Evolutionary conservation across 2,329 filamentous ascomycete species (phyloP).

Genomic region (Penicillium sp.): DNA sequence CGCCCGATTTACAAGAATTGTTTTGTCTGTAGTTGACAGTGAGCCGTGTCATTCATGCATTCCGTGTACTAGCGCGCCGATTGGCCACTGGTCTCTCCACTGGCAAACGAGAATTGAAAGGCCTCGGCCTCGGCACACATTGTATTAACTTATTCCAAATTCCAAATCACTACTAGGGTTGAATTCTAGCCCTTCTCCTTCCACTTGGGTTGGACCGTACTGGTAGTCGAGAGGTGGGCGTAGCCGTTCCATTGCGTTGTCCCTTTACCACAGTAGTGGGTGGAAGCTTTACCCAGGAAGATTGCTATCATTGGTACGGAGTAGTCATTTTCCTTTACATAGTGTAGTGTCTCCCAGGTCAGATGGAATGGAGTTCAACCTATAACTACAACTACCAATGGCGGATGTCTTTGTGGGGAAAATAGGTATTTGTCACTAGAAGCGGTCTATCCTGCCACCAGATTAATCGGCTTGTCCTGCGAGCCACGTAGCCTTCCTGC

Average conservation of each 20-base stretch:
- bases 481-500: slow-evolving; percentile 4
- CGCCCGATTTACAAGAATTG: slow-evolving; percentile 7
- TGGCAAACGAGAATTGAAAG: not conserved
- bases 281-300: not conserved
- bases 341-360: not conserved
- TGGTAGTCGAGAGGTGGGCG: no score
- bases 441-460: slow-evolving; percentile 1
- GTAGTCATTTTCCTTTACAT: not conserved
- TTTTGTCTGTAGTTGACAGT: slow-evolving; percentile 9
- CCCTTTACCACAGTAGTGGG: not conserved
- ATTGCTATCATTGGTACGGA: not conserved
- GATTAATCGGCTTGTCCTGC: not conserved
- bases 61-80: slow-evolving; percentile 1
- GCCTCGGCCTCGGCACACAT: not conserved
- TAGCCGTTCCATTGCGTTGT: not conserved
- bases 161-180: not conserved
- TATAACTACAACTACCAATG: not conserved
- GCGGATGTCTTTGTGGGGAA: slow-evolving; percentile 4
- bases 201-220: not conserved
- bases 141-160: slow-evolving; percentile 8
- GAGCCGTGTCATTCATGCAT: slow-evolving; percentile 7
- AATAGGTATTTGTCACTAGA: slow-evolving; percentile 5
- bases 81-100: slow-evolving; percentile 11
- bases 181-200: not conserved
- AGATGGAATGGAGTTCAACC: not conserved